A percentile compares a stretch with the other conserved stretches of the same genome.
Evolutionary conservation across 192 early-diverging fungal species (phyloP).

Genomic region (Coemansia biformis): DNA sequence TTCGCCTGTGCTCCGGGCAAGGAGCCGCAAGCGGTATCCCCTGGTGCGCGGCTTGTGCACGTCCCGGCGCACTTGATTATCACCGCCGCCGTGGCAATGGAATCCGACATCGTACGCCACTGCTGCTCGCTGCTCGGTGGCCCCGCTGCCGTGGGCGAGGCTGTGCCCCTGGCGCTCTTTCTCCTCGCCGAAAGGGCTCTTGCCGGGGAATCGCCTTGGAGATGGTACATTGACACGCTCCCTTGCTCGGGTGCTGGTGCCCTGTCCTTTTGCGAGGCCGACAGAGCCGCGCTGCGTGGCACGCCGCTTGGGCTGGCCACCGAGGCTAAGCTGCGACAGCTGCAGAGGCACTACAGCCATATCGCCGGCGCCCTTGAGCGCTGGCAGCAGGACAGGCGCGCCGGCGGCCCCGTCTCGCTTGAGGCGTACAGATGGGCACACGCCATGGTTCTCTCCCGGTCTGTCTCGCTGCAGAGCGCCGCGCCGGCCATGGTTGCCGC

Average conservation of each 20-base stretch:
- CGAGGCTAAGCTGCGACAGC: slow-evolving; percentile 21
- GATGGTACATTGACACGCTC: slow-evolving; percentile 24
- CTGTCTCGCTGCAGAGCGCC: slow-evolving; percentile 25
- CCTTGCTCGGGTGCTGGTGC: slow-evolving; percentile 10
- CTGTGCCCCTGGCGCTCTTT: slow-evolving; percentile 19
- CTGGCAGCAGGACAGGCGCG: neutral
- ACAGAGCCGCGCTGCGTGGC: slow-evolving; percentile 6
- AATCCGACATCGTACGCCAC: slow-evolving; percentile 12
- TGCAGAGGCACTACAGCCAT: slow-evolving; percentile 11
- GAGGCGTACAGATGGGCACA: slow-evolving; percentile 29
- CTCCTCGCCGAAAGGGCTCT: slow-evolving; percentile 18
- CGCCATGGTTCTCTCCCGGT: slow-evolving; percentile 24
- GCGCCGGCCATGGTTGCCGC: no score
- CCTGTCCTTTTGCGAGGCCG: slow-evolving; percentile 8
- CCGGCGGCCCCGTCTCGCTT: slow-evolving; percentile 1
- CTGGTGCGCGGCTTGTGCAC: slow-evolving; percentile 1
- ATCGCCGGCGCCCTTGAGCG: slow-evolving; percentile 1
- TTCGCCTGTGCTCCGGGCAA: slow-evolving; percentile 1
- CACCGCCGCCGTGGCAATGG: slow-evolving; percentile 10
- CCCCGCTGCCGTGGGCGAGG: neutral
- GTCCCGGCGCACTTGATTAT: slow-evolving; percentile 17
- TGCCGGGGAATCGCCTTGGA: slow-evolving; percentile 14
- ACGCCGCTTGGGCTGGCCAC: slow-evolving; percentile 22
- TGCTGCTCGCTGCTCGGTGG: slow-evolving; percentile 7
- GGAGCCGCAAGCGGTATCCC: neutral